phyloP scores from a whole-genome alignment of 2,329 filamentous ascomycete species.

The Trichophyton mentagrophytes region DNA sequence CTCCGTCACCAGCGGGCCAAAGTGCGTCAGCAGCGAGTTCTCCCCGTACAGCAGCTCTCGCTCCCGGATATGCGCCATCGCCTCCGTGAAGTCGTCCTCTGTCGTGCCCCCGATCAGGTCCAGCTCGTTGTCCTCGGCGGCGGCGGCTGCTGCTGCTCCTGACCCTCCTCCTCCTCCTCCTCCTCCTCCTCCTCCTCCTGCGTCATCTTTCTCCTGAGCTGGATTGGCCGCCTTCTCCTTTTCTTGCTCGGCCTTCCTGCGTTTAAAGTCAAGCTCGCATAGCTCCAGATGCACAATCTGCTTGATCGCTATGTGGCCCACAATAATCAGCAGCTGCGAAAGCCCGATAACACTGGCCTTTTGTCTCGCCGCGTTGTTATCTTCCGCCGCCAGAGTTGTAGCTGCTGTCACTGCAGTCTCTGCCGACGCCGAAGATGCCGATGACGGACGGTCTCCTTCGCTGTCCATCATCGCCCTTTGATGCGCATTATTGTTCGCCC shows the following conservation, averaged over 20 bases:
- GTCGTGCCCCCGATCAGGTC: slow-evolving; percentile 95
- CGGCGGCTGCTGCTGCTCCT: slow-evolving; percentile 31
- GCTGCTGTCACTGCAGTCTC: not conserved
- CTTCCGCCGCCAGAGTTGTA: slow-evolving; percentile 18
- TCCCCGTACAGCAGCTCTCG: slow-evolving; percentile 72
- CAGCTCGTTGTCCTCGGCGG: slow-evolving; percentile 68
- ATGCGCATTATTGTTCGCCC: slow-evolving; percentile 25
- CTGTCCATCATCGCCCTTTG: slow-evolving; percentile 17
- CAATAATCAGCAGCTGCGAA: slow-evolving; percentile 85
- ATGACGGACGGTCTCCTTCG: slow-evolving; percentile 20
- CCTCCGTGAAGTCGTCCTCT: slow-evolving; percentile 84
- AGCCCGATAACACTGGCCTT: slow-evolving; percentile 58
- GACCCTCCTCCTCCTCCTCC: slow-evolving; percentile 41
- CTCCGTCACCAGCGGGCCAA: slow-evolving; percentile 82
- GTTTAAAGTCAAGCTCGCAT: slow-evolving; percentile 97
- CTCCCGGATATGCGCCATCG: slow-evolving; percentile 72
- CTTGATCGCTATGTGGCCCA: slow-evolving; percentile 94
- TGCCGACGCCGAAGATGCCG: not conserved
- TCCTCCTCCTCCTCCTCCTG: slow-evolving; percentile 31
- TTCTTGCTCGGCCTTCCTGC: slow-evolving; percentile 55
- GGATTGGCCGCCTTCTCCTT: slow-evolving; percentile 28
- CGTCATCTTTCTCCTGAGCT: too few species aligned
- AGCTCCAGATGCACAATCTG: slow-evolving; percentile 96
- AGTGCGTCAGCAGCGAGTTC: slow-evolving; percentile 73
- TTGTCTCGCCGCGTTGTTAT: slow-evolving; percentile 38